phyloP scores from a whole-genome alignment of 1,284 basidiomycete species.

The Apiotrichum porosum region DNA sequence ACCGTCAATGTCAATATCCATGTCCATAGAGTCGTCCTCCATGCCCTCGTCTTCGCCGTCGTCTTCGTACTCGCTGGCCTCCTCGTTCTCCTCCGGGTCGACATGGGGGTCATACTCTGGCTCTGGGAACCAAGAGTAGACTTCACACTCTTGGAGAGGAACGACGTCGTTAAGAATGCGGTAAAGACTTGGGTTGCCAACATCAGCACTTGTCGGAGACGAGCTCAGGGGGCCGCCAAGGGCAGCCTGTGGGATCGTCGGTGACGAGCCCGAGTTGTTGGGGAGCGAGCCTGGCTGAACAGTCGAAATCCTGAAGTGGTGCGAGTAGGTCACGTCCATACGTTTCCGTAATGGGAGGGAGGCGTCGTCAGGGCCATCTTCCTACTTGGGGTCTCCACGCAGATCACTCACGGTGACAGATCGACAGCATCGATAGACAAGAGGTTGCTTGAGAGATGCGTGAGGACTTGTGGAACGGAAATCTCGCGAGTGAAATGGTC shows the following conservation, averaged over 20 bases:
- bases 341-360: not conserved
- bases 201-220: constrained; percentile 8
- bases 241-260: not conserved
- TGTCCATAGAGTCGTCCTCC: constrained; percentile 29
- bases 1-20: constrained; percentile 41
- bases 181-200: constrained; percentile 54
- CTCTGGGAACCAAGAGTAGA: constrained; percentile 91
- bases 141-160: constrained; percentile 85
- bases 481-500: constrained; percentile 83
- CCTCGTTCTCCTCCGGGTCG: constrained; percentile 68
- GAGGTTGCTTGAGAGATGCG: constrained; percentile 29
- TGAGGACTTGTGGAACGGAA: constrained; percentile 54
- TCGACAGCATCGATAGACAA: constrained; percentile 24
- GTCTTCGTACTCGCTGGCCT: constrained; percentile 34
- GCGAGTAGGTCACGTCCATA: not conserved
- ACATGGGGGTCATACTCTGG: constrained; percentile 93
- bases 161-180: constrained; percentile 86
- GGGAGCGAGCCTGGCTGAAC: constrained; percentile 2
- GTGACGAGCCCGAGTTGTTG: not conserved
- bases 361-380: constrained; percentile 6
- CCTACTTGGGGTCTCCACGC: constrained; percentile 8
- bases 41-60: constrained; percentile 31
- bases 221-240: constrained; percentile 2
- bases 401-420: constrained; percentile 25
- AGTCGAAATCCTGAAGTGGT: constrained; percentile 3